Percentiles rank a stretch among this genome's conserved stretches.
Conservation (phyloP, 306 rosid genomes). For the Cucurbita ficifolia region DNA sequence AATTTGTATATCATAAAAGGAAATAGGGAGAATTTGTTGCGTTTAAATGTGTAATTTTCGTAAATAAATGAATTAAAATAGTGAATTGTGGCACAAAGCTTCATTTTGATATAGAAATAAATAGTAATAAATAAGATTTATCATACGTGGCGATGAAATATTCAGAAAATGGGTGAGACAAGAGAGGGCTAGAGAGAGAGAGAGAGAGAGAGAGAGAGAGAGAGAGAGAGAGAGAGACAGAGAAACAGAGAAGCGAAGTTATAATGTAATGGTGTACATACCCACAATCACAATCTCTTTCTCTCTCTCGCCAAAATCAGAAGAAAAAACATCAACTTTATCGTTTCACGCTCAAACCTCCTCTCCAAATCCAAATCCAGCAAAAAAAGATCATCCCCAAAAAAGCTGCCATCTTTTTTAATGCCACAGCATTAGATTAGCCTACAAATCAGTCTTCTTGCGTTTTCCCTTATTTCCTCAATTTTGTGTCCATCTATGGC, state of each 20-base stretch:
- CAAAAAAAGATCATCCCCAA: conserved; percentile 3
- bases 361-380: background rate
- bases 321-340: background rate
- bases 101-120: no score
- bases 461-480: background rate
- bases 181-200: background rate
- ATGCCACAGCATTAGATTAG: conserved; percentile 7
- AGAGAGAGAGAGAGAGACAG: background rate
- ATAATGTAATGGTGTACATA: background rate
- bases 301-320: background rate
- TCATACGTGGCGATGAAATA: background rate
- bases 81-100: no score
- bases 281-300: background rate
- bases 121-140: no score
- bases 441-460: background rate
- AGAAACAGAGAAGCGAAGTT: background rate
- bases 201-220: background rate
- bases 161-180: background rate
- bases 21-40: no score
- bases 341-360: background rate
- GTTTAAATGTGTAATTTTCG: no score
- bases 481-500: conserved; percentile 26
- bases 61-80: no score
- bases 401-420: background rate
- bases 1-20: no score